A percentile compares a stretch with the other conserved stretches of the same genome.
Conservation (phyloP, 306 rosid species). For the Vigna nakashimae region DNA sequence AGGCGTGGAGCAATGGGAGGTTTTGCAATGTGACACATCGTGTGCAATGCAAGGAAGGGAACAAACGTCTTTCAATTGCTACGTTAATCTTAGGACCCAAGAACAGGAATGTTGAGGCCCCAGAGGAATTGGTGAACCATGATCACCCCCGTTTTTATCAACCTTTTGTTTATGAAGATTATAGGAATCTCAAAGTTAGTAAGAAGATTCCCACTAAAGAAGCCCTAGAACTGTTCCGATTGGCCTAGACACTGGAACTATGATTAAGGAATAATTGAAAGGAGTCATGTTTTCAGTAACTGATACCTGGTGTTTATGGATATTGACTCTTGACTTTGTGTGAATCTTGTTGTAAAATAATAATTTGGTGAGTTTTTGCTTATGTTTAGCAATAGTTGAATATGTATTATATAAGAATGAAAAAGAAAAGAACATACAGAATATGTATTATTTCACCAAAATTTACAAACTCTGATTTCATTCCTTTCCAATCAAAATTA, state of each 20-base stretch:
- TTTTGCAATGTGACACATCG: conserved; percentile 59
- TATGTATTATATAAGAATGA: too few relatives aligned
- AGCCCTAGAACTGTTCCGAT: conserved; percentile 53
- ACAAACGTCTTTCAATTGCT: conserved; percentile 54
- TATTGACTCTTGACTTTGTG: background rate
- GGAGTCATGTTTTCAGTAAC: background rate
- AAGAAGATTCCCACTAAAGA: conserved; percentile 47
- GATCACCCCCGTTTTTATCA: conserved; percentile 52
- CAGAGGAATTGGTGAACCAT: conserved; percentile 55
- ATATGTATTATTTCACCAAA: conserved; percentile 25
- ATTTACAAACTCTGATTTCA: conserved; percentile 41
- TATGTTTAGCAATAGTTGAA: too few relatives aligned
- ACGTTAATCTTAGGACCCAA: conserved; percentile 58
- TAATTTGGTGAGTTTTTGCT: too few relatives aligned
- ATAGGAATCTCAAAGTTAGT: conserved; percentile 50
- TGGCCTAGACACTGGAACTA: background rate
- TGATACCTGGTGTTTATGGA: too few relatives aligned
- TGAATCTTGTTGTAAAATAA: background rate
- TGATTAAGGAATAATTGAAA: too few relatives aligned
- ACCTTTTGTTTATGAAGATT: conserved; percentile 53
- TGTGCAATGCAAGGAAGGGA: conserved; percentile 63
- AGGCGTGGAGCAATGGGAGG: conserved; percentile 77
- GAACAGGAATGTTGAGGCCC: conserved; percentile 54
- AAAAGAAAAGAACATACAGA: background rate
- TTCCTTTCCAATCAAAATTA: conserved; percentile 36